Base-by-base conservation (phyloP, 768 basidiomycete species). In the Pisolithus tinctorius region DNA sequence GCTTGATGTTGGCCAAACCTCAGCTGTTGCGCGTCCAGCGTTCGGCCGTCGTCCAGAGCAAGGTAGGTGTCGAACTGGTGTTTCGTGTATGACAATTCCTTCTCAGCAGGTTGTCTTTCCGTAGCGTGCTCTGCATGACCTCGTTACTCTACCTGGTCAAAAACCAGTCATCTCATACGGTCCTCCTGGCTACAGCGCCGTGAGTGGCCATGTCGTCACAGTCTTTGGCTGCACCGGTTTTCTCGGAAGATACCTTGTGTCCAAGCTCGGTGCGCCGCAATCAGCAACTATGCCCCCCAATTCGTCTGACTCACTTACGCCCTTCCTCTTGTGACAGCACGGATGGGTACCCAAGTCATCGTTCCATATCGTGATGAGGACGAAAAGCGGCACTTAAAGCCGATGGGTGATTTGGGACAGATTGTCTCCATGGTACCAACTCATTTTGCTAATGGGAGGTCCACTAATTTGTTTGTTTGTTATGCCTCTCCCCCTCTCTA, bases 181-280 rank as follows among this genome's bases (percentile, higher is more conserved):
- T 17, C 79, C 83, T 48, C 83, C 85, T 48, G 93, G 86, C 55
- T 89, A 92, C 63, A 89, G 88, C 62, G 86, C 91, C 4, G 84
- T 86, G 53, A 84, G 86, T 39, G 96, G 95, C 3, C 93, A 94
- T 70, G 81, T 86, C 36, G 95, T 87, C 39, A 99, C 96, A 14
- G 94, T 98, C 46, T 98, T 99, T 76, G 96, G 96, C 23, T 88
- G 86, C 65, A 96, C 94, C 4, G 91, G 94, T 5, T 98, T 97
- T 68, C 73, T 99, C 52, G 96, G 95, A 42, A 76, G 93, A 64
- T 98, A 98, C 69, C 75, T 97, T 41, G 90, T 97, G 38, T 81
- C 87, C 30, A 97, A 97, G 74, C 81, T 99, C 11, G 93, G 92
- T 93, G 62, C 58, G 83, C 34, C 65, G 37, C 20, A 20, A 20